Conservation (phyloP, 352 stramenopile genomes). For the Pythium grandisporangium region DNA sequence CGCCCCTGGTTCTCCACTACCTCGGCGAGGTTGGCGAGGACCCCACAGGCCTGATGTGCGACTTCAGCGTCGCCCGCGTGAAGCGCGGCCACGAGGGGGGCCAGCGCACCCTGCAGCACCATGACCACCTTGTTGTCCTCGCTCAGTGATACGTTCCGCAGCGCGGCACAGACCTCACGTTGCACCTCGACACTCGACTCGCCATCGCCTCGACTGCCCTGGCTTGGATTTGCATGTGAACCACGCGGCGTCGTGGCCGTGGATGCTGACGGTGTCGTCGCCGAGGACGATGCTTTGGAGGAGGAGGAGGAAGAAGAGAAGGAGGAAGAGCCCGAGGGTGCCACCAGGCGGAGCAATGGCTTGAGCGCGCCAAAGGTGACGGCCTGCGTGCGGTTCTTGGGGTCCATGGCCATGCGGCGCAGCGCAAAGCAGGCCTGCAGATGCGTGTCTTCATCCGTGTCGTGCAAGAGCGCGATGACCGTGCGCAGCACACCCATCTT, state of each 20-base stretch:
- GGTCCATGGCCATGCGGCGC: constrained; percentile 86
- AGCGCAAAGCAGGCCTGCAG: constrained; percentile 90
- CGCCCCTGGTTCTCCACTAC: constrained; percentile 91
- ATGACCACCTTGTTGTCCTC: constrained; percentile 92
- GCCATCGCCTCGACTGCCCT: no score
- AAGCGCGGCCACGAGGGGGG: constrained; percentile 81
- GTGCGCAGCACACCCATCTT: constrained; percentile 83
- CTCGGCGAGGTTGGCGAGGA: constrained; percentile 92
- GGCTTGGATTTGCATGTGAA: no score
- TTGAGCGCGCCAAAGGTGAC: constrained; percentile 89
- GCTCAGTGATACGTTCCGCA: constrained; percentile 89
- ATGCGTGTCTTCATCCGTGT: constrained; percentile 89
- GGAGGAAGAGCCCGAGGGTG: no score
- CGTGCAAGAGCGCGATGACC: constrained; percentile 79
- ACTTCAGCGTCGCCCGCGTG: constrained; percentile 89
- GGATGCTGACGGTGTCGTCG: no score
- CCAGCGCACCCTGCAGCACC: constrained; percentile 73
- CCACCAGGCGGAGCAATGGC: constrained; percentile 82
- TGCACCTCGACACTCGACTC: constrained; percentile 91
- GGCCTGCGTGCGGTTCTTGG: constrained; percentile 88
- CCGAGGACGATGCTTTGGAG: no score
- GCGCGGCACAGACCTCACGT: constrained; percentile 86
- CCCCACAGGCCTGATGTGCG: constrained; percentile 83
- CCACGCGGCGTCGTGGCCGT: no score
- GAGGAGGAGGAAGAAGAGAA: no score